Percentiles rank a stretch among this genome's conserved stretches.
Evolutionary conservation across 768 basidiomycete species (phyloP).

Genomic region (Termitomyces sp.): DNA sequence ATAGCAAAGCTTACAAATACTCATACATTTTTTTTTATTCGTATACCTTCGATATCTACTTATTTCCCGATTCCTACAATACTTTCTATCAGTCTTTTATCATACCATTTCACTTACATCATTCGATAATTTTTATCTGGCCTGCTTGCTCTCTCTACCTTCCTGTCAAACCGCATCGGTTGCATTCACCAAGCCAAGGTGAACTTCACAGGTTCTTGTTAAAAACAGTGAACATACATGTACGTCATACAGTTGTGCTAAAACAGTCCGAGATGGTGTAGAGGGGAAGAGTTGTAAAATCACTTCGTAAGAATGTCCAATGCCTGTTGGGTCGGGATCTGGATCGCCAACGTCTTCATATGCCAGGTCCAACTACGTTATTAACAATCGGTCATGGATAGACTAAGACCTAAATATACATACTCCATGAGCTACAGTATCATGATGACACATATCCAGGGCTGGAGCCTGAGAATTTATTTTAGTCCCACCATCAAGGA

Average conservation of each 20-base stretch:
- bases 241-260: conserved; percentile 23
- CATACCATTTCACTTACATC: too few relatives aligned
- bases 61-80: too few relatives aligned
- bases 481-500: neutral
- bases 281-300: conserved; percentile 27
- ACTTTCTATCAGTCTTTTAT: too few relatives aligned
- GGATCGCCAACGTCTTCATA: conserved; percentile 35
- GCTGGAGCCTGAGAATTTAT: conserved; percentile 19
- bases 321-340: conserved; percentile 27
- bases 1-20: too few relatives aligned
- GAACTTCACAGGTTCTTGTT: neutral
- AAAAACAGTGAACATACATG: conserved; percentile 16
- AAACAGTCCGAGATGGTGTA: conserved; percentile 23
- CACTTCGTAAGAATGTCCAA: conserved; percentile 31
- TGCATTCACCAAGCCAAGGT: too few relatives aligned
- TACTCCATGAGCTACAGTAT: conserved; percentile 31
- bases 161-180: too few relatives aligned
- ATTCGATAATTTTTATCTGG: too few relatives aligned
- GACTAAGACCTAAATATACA: neutral
- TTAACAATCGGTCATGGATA: neutral
- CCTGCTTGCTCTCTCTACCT: too few relatives aligned
- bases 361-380: conserved; percentile 25
- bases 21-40: too few relatives aligned
- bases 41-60: too few relatives aligned
- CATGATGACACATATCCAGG: conserved; percentile 33